Evolutionary conservation across 176 grass and related monocot species (phyloP).

Genomic region (Paspalum vaginatum): DNA sequence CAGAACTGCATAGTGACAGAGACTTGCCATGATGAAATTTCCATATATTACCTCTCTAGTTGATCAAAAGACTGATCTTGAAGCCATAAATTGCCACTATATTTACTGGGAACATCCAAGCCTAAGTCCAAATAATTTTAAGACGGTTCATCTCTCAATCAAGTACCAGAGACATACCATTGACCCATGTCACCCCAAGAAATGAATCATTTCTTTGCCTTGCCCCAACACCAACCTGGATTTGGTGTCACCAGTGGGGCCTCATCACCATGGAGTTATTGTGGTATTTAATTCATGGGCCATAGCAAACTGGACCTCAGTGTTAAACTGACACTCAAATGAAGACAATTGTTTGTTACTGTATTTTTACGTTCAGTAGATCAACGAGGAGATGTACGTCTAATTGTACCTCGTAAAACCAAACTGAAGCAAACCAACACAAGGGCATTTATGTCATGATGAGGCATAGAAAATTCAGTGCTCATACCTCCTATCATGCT

Average conservation of each 20-base stretch:
- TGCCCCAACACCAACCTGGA: slow-evolving; percentile 54
- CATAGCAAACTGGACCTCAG: slow-evolving; percentile 44
- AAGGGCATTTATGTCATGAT: slow-evolving; percentile 49
- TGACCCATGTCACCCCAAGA: slow-evolving; percentile 29
- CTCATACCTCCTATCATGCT: slow-evolving; percentile 33
- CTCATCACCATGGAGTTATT: slow-evolving; percentile 43
- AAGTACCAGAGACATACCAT: slow-evolving; percentile 21
- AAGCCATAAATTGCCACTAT: slow-evolving; percentile 1
- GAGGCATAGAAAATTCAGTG: slow-evolving; percentile 42
- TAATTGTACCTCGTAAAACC: slow-evolving; percentile 15
- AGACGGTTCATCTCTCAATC: slow-evolving; percentile 9
- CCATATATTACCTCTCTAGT: background rate
- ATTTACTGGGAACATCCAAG: slow-evolving; percentile 30
- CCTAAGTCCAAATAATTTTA: slow-evolving; percentile 40
- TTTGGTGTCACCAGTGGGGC: slow-evolving; percentile 44
- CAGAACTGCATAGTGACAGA: background rate
- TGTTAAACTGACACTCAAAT: slow-evolving; percentile 43
- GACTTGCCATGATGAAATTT: slow-evolving; percentile 20
- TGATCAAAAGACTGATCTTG: slow-evolving; percentile 1
- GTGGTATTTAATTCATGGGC: slow-evolving; percentile 48
- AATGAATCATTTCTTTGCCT: slow-evolving; percentile 33
- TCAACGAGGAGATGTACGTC: slow-evolving; percentile 37
- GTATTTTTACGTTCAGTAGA: slow-evolving; percentile 29
- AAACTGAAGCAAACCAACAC: slow-evolving; percentile 32
- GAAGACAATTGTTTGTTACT: slow-evolving; percentile 43